Conservation (phyloP, 805 yeast genomes). For the Brettanomyces nanus region DNA sequence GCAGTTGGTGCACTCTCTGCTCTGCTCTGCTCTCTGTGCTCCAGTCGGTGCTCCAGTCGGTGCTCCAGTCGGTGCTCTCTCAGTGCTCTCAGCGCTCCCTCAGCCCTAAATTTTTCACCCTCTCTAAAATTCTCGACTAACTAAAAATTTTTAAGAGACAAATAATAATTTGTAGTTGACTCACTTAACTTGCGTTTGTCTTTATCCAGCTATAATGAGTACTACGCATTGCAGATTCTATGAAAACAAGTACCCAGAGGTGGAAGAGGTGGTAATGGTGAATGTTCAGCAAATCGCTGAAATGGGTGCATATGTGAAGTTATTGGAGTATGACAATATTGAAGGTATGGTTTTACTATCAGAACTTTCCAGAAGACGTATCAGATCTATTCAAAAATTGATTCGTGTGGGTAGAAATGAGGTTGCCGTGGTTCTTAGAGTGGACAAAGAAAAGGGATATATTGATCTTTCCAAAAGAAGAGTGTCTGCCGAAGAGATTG, state of each 20-base stretch:
- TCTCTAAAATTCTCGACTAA: no score
- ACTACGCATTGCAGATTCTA: slow-evolving; percentile 91
- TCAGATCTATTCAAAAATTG: slow-evolving; percentile 92
- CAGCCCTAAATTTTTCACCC: no score
- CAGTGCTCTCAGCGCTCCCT: no score
- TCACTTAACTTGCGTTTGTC: no score
- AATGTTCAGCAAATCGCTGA: slow-evolving; percentile 98
- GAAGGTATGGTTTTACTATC: slow-evolving; percentile 97
- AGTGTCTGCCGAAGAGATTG: slow-evolving; percentile 95
- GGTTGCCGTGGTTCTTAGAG: slow-evolving; percentile 95
- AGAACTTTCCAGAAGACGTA: slow-evolving; percentile 97
- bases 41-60: no score
- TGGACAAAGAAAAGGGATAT: slow-evolving; percentile 97
- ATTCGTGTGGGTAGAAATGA: slow-evolving; percentile 98
- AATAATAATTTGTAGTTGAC: no score
- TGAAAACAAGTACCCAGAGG: slow-evolving; percentile 97
- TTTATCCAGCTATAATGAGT: slow-evolving; percentile 43
- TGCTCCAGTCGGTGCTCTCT: no score
- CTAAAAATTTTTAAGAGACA: no score
- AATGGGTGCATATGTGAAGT: slow-evolving; percentile 98
- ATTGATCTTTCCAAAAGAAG: slow-evolving; percentile 96
- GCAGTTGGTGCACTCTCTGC: no score
- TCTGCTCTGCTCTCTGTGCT: no score
- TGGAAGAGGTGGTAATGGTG: slow-evolving; percentile 98
- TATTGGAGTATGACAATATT: slow-evolving; percentile 93